A percentile compares a stretch with the other conserved stretches of the same genome.
Evolutionary conservation across 495 filamentous ascomycete genomes (phyloP).

Genomic region (Glonium stellatum): DNA sequence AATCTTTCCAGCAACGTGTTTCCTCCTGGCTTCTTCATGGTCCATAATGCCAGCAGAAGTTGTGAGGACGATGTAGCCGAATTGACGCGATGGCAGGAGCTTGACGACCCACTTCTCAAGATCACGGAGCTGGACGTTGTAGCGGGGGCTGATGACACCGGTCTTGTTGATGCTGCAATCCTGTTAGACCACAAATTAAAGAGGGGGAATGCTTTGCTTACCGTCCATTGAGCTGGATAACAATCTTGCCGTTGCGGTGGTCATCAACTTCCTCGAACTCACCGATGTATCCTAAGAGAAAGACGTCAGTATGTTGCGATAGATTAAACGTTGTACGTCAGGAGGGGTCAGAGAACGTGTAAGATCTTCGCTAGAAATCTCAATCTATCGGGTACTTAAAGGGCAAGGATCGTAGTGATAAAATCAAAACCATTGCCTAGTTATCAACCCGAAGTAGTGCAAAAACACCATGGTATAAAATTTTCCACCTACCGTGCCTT

Average conservation of each 20-base stretch:
- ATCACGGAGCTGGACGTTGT: constrained; percentile 95
- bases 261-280: constrained; percentile 99
- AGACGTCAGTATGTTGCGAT: constrained; percentile 71
- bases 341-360: constrained; percentile 76
- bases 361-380: constrained; percentile 70
- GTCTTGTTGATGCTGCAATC: constrained; percentile 82
- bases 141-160: constrained; percentile 95
- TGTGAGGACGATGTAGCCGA: constrained; percentile 97
- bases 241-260: constrained; percentile 97
- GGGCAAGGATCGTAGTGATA: constrained; percentile 75
- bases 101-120: constrained; percentile 98
- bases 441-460: constrained; percentile 81
- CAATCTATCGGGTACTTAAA: constrained; percentile 99
- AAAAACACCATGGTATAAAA: neutral
- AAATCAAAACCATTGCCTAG: constrained; percentile 84
- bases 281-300: constrained; percentile 83
- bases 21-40: constrained; percentile 96
- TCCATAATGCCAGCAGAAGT: constrained; percentile 99
- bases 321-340: constrained; percentile 86
- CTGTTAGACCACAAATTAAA: constrained; percentile 34
- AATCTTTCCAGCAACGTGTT: constrained; percentile 96
- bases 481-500: constrained; percentile 77
- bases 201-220: constrained; percentile 15
- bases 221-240: constrained; percentile 88
- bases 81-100: constrained; percentile 97